Conservation (phyloP, 2,329 filamentous ascomycete genomes). For the Zymoseptoria brevis region DNA sequence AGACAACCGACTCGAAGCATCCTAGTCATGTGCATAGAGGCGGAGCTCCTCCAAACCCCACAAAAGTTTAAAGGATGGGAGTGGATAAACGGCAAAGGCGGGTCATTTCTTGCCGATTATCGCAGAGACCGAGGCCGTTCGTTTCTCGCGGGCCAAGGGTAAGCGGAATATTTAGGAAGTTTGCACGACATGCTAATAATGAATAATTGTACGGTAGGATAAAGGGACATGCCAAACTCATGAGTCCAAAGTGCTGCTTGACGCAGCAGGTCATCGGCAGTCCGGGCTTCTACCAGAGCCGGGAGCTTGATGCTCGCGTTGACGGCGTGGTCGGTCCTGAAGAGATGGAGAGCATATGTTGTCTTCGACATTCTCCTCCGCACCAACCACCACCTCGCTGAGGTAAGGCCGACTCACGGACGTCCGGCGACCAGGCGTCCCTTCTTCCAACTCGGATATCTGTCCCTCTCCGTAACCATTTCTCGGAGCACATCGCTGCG, state of each 20-base stretch:
- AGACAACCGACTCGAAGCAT: background rate
- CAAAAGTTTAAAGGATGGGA: background rate
- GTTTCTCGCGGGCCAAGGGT: background rate
- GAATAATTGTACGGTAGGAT: no score
- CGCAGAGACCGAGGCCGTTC: background rate
- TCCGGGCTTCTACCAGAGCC: no score
- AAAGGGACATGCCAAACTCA: no score
- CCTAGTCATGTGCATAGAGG: slow-evolving; percentile 2
- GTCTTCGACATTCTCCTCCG: background rate
- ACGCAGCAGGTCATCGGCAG: no score
- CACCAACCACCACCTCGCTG: background rate
- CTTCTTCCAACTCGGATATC: background rate
- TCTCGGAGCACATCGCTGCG: slow-evolving; percentile 1
- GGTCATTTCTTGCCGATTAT: background rate
- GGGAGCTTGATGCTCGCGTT: no score
- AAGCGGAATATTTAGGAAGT: background rate
- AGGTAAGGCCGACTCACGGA: background rate
- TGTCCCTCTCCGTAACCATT: background rate
- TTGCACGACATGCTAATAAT: background rate
- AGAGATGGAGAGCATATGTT: background rate
- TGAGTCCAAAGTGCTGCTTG: no score
- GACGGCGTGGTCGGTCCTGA: no score
- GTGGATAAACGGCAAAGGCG: background rate
- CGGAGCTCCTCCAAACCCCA: background rate
- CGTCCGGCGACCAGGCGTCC: background rate